Conservation (phyloP, 2,329 filamentous ascomycete species). For the Xylariaceae sp. region DNA sequence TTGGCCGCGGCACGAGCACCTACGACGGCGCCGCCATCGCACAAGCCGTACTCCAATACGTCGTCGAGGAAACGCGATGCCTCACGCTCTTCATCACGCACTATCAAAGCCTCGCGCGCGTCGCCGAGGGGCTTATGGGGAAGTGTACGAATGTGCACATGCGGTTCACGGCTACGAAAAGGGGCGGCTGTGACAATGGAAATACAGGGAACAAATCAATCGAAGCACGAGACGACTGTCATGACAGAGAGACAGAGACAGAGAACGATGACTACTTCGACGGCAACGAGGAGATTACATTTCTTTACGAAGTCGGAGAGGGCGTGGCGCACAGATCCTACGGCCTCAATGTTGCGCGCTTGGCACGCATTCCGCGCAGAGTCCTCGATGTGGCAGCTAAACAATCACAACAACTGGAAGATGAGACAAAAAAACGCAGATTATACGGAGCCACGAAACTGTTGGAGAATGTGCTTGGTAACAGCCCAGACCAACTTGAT, state of each 20-base stretch:
- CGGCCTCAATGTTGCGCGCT: slow-evolving; percentile 82
- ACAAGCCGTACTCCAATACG: slow-evolving; percentile 79
- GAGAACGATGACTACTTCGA: slow-evolving; percentile 35
- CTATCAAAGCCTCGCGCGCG: slow-evolving; percentile 75
- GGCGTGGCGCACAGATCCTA: slow-evolving; percentile 93
- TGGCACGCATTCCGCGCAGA: slow-evolving; percentile 72
- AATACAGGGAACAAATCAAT: neutral
- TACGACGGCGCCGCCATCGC: slow-evolving; percentile 97
- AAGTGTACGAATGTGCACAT: slow-evolving; percentile 86
- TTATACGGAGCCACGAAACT: slow-evolving; percentile 46
- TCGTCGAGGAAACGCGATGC: slow-evolving; percentile 68
- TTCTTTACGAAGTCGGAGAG: slow-evolving; percentile 86
- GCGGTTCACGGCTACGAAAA: slow-evolving; percentile 60
- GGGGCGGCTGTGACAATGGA: neutral
- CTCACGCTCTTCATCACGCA: slow-evolving; percentile 96
- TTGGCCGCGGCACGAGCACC: slow-evolving; percentile 88
- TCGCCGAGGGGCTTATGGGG: slow-evolving; percentile 62
- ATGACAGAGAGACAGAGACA: slow-evolving; percentile 28
- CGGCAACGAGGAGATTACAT: slow-evolving; percentile 76
- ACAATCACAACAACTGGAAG: slow-evolving; percentile 77
- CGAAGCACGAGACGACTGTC: slow-evolving; percentile 19
- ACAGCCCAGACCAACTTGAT: slow-evolving; percentile 42
- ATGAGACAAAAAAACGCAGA: slow-evolving; percentile 59
- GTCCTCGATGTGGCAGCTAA: slow-evolving; percentile 74
- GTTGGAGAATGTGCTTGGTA: slow-evolving; percentile 39